Conservation (phyloP, 2,329 filamentous ascomycete genomes). For the Xylaria digitata region DNA sequence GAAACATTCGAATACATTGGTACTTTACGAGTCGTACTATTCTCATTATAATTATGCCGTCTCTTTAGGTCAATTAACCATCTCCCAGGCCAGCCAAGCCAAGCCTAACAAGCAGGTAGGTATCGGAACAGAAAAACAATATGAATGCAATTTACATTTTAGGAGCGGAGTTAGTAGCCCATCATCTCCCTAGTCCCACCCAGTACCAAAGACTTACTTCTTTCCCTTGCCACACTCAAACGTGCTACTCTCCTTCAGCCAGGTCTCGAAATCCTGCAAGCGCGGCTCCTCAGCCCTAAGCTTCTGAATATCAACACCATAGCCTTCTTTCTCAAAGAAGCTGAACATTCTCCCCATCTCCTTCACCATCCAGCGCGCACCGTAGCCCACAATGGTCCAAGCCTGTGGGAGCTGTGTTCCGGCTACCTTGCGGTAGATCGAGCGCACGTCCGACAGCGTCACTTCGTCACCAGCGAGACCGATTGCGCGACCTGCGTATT, state of each 20-base stretch:
- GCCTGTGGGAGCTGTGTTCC: slow-evolving; percentile 50
- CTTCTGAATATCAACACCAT: slow-evolving; percentile 53
- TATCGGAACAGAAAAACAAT: background rate
- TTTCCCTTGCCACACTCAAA: slow-evolving; percentile 39
- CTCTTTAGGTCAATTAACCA: background rate
- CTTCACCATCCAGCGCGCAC: slow-evolving; percentile 45
- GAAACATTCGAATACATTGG: background rate
- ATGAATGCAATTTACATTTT: background rate
- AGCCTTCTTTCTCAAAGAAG: slow-evolving; percentile 55
- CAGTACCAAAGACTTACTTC: background rate
- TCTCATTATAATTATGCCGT: background rate
- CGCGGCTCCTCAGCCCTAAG: slow-evolving; percentile 47
- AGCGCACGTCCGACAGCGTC: slow-evolving; percentile 50
- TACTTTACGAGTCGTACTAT: no score
- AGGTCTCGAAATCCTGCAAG: slow-evolving; percentile 53
- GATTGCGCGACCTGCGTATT: slow-evolving; percentile 50
- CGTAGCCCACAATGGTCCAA: slow-evolving; percentile 48
- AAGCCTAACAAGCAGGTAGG: background rate
- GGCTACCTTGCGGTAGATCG: slow-evolving; percentile 45
- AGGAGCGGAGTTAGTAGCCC: background rate
- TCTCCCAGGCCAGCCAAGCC: background rate
- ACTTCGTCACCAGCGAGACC: slow-evolving; percentile 52
- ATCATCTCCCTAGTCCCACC: background rate
- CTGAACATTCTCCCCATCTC: slow-evolving; percentile 53
- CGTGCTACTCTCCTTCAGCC: slow-evolving; percentile 53